Evolutionary conservation across 2,329 filamentous ascomycete genomes (phyloP), one percentile per base, ranked within the genome.

Genomic region (Botrytis fragariae): DNA sequence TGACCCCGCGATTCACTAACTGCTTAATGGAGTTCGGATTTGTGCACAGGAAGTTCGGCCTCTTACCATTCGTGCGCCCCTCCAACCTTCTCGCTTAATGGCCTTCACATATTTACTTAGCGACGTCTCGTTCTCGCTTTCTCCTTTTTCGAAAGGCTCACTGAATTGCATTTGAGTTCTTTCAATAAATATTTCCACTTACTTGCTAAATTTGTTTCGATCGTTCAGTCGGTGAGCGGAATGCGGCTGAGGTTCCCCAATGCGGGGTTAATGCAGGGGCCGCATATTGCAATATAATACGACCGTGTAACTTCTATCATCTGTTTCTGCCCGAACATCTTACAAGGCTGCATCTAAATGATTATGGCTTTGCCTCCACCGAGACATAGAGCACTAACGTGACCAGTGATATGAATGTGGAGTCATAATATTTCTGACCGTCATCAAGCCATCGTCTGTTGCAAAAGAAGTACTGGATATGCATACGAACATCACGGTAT

Each of bases 201-300:
- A 1, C 35, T 32, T 69, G 18, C 48, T 16, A 9, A 18, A 42
- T 10, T 42, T 29, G 18, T 22, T 29, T 32, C 4, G 8, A 32
- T 32, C n/a, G 39, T 39, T 57, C 35, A 57, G 54, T 70, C 54
- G 39, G 54, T 70, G 68, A 62, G 39, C 32, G 54, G 32, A 44
- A 45, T 61, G 68, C 51, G 37, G 51, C 51, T 69, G 37, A 59
- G n/a, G 35, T 44, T 70, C 68, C 54, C 39, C 22, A 57, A 37
- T 70, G 68, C 54, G 68, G 68, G 68, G 54, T 61, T 61, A 12
- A 45, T 44, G 54, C 68, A 62, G n/a, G n/a, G 48, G 48, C 35
- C 64, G 35, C 45, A 69, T 48, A 51, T 54, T 37, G 45, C 65
- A 65, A 35, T 54, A 68, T 39, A 29, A 10, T 54, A 42, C 35